These are phyloP conservation scores for Podaxis sp. DNA, from an alignment of 768 basidiomycete genomes.

Conservation along the genomic window DNA sequence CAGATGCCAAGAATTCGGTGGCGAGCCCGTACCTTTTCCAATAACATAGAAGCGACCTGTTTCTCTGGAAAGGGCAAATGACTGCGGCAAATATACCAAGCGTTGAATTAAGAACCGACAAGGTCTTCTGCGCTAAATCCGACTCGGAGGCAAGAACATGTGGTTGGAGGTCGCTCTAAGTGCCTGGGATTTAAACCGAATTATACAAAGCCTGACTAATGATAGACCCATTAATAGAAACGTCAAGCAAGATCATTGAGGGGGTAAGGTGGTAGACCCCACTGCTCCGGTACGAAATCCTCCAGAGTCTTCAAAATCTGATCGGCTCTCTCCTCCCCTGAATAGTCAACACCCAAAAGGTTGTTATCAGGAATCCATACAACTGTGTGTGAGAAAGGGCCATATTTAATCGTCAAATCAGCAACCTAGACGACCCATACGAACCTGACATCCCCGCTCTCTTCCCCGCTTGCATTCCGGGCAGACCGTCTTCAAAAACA, in stretches of 20 bases:
- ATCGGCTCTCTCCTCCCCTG: slow-evolving; percentile 55
- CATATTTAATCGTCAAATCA: slow-evolving; percentile 7
- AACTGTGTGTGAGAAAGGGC: slow-evolving; percentile 40
- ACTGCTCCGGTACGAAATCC: slow-evolving; percentile 77
- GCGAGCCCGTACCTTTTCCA: not conserved
- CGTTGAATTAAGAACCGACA: not conserved
- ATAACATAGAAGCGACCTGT: not conserved
- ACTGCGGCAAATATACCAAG: not conserved
- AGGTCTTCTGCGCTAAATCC: not conserved
- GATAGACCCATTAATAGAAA: slow-evolving; percentile 2
- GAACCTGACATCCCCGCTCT: slow-evolving; percentile 85
- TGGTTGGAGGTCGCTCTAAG: not conserved
- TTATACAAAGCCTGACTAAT: not conserved
- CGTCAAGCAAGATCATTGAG: slow-evolving; percentile 4
- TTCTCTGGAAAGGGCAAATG: not conserved
- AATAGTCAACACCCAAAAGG: slow-evolving; percentile 51
- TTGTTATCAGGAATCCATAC: slow-evolving; percentile 84
- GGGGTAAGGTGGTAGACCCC: slow-evolving; percentile 77
- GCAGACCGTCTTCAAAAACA: slow-evolving; percentile 81
- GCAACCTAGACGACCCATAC: slow-evolving; percentile 17
- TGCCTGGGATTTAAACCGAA: not conserved
- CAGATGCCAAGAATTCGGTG: not conserved
- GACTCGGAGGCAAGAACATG: slow-evolving; percentile 6
- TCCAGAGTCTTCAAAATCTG: slow-evolving; percentile 61
- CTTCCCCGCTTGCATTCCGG: slow-evolving; percentile 78